Percentiles rank a stretch among this genome's conserved stretches.
These are phyloP conservation scores for Rauvolfia tetraphylla DNA, from an alignment of 257 asterid species.

Conservation along the genomic window DNA sequence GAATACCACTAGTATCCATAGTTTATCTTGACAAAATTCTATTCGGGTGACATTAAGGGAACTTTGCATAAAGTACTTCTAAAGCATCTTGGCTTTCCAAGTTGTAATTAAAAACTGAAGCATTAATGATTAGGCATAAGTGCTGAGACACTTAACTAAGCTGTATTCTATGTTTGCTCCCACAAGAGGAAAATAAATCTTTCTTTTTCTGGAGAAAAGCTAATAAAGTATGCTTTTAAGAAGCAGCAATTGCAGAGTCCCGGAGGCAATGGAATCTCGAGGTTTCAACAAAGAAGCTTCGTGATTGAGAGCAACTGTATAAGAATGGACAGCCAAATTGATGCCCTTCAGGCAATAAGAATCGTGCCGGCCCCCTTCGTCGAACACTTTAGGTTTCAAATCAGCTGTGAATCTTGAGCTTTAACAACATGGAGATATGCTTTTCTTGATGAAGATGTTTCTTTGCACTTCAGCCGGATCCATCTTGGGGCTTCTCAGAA, in stretches of 20 bases:
- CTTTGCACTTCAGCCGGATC: neutral
- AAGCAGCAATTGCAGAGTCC: neutral
- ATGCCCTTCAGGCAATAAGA: slow-evolving; percentile 5
- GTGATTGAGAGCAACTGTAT: too few species aligned
- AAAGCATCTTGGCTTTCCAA: neutral
- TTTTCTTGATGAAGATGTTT: neutral
- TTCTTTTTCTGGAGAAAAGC: neutral
- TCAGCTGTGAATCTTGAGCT: neutral
- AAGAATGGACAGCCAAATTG: too few species aligned
- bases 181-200: neutral
- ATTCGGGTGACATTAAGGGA: too few species aligned
- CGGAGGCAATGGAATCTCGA: neutral
- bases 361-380: neutral
- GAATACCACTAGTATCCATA: neutral
- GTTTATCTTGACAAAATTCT: neutral
- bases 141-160: neutral
- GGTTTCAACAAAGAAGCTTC: neutral
- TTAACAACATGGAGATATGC: slow-evolving; percentile 3
- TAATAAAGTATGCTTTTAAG: neutral
- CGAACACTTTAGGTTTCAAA: neutral
- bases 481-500: neutral
- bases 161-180: neutral
- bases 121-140: neutral
- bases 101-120: neutral
- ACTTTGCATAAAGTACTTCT: too few species aligned